Conservation (phyloP, 768 basidiomycete species). For the Mycena rebaudengoi region DNA sequence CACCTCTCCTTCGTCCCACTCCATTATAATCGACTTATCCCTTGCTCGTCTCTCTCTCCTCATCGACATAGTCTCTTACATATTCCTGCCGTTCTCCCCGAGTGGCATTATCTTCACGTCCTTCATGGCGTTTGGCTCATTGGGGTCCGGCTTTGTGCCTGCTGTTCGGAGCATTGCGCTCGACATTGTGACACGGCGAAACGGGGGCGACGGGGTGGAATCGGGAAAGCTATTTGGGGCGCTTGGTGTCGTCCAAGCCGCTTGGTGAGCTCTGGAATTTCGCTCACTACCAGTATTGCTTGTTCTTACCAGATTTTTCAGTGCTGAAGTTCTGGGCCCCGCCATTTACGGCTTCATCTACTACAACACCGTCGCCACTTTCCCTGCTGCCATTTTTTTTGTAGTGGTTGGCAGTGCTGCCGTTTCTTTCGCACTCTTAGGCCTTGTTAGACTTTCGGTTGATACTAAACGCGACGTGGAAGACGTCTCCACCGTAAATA, state of each 20-base stretch:
- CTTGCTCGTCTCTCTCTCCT: constrained; percentile 69
- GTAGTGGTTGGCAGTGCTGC: no score
- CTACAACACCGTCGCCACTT: background rate
- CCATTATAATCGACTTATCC: constrained; percentile 66
- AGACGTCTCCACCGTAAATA: no score
- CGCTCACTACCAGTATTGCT: no score
- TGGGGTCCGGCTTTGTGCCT: constrained; percentile 72
- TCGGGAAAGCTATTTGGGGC: constrained; percentile 72
- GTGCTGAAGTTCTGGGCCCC: background rate
- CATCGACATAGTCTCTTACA: constrained; percentile 62
- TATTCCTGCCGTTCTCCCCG: constrained; percentile 50
- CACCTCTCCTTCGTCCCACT: constrained; percentile 7
- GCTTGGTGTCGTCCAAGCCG: constrained; percentile 71
- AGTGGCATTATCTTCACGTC: constrained; percentile 52
- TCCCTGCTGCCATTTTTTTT: background rate
- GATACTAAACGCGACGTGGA: no score
- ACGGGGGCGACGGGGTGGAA: constrained; percentile 23
- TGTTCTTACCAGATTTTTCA: no score
- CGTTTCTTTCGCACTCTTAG: no score
- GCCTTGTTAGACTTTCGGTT: no score
- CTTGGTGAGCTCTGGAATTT: constrained; percentile 12
- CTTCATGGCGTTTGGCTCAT: constrained; percentile 57
- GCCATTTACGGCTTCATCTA: background rate
- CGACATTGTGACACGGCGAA: constrained; percentile 63
- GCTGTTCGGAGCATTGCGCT: constrained; percentile 78